Conservation (phyloP, 1,284 basidiomycete species). For the Moesziomyces antarcticus region DNA sequence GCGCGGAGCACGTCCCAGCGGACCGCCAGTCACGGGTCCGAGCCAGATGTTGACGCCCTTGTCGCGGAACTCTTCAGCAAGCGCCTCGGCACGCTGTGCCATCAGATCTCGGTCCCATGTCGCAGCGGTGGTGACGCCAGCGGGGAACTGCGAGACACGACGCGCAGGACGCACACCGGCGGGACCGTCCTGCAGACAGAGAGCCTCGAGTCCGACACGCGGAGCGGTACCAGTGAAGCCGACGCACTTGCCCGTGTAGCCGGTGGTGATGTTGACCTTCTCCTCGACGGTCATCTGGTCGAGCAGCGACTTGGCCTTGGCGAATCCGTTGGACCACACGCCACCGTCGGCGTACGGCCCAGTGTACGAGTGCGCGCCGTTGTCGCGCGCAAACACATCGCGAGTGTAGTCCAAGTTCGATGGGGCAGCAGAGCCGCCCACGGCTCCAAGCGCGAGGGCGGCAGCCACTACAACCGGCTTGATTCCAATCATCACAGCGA, state of each 20-base stretch:
- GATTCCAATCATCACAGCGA: constrained; percentile 12
- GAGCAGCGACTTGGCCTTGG: constrained; percentile 70
- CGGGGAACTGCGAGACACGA: constrained; percentile 73
- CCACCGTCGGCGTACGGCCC: constrained; percentile 43
- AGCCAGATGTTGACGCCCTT: constrained; percentile 82
- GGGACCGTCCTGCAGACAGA: constrained; percentile 74
- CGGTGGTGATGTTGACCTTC: constrained; percentile 70
- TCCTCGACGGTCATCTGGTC: constrained; percentile 69
- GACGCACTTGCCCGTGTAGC: constrained; percentile 45
- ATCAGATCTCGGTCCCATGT: constrained; percentile 79
- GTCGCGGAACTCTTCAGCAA: constrained; percentile 80
- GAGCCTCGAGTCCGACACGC: constrained; percentile 74
- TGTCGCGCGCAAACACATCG: constrained; percentile 18
- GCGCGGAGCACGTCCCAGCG: constrained; percentile 73
- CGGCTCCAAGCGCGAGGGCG: constrained; percentile 8
- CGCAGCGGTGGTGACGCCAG: constrained; percentile 78
- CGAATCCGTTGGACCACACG: constrained; percentile 73
- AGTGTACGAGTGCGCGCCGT: constrained; percentile 31
- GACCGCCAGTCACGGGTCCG: constrained; percentile 67
- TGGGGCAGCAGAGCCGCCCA: constrained; percentile 6
- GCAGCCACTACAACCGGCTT: constrained; percentile 6
- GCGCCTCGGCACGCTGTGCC: constrained; percentile 77
- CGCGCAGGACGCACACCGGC: constrained; percentile 73
- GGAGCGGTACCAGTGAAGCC: constrained; percentile 69
- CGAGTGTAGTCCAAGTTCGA: constrained; percentile 3